phyloP scores from a whole-genome alignment of 495 filamentous ascomycete species.

The Aspergillus baeticus region DNA sequence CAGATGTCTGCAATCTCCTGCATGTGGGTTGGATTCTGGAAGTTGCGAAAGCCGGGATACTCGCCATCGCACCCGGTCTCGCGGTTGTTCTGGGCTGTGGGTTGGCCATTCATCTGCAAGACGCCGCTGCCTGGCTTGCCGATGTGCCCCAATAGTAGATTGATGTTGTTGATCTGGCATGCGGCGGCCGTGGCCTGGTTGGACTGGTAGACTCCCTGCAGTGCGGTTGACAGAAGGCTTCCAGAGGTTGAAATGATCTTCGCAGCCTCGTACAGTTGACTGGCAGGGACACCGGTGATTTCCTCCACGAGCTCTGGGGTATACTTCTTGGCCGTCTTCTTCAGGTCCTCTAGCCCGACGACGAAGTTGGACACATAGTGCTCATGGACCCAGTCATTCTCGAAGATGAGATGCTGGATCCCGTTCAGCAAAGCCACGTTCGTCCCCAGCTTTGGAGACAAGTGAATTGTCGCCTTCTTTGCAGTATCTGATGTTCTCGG shows the following conservation, averaged over 20 bases:
- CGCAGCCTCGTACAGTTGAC: constrained; percentile 2
- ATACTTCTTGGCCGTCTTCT: constrained; percentile 1
- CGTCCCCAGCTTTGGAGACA: background rate
- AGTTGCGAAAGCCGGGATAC: constrained; percentile 8
- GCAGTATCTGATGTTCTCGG: constrained; percentile 1
- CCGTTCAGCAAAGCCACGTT: constrained; percentile 7
- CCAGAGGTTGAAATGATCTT: background rate
- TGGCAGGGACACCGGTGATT: constrained; percentile 3
- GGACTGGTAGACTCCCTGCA: constrained; percentile 10
- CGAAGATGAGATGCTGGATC: background rate
- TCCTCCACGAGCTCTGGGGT: background rate
- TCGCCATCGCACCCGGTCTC: constrained; percentile 10
- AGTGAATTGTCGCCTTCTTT: constrained; percentile 4
- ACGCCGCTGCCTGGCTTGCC: constrained; percentile 2
- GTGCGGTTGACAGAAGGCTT: constrained; percentile 6
- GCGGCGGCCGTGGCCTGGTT: constrained; percentile 8
- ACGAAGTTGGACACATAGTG: background rate
- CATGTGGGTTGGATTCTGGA: constrained; percentile 6
- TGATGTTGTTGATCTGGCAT: constrained; percentile 13
- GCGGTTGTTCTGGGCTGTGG: constrained; percentile 8
- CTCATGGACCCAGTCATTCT: constrained; percentile 6
- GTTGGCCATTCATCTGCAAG: constrained; percentile 10
- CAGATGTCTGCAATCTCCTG: constrained; percentile 4
- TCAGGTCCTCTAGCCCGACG: background rate
- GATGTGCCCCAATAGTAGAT: constrained; percentile 3